Base-by-base conservation (phyloP, 2,329 filamentous ascomycete genomes). In the Colletotrichum sp. region DNA sequence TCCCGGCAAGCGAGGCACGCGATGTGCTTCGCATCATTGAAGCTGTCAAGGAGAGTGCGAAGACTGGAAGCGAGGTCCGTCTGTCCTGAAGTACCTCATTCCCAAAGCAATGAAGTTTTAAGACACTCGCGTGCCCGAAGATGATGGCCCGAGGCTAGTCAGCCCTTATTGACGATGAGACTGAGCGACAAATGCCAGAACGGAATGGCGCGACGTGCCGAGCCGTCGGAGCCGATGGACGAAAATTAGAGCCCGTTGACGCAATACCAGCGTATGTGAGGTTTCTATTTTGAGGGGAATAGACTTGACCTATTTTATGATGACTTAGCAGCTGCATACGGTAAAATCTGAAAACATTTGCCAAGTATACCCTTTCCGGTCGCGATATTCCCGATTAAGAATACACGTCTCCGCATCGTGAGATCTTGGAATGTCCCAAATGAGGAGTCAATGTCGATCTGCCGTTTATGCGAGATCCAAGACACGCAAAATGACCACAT, bases 21-120 rank as follows among this genome's bases (percentile, higher is more conserved):
- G 87, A 91, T 78, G 90, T 91, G 52, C 79, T 92, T 78, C 83
- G 83, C 52, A 87, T 91, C 52, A 86, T 92, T 5, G 90, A 91
- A 80, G 90, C 86, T 4, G 82, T 88, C 3, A 79, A 84, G 61
- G 88, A 90, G 82, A 91, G 89, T 64, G 87, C 88, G 1, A 85
- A 84, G 82, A 87, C 83, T 1, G 87, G 87, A 6, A 85, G 82
- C 75, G 87, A 90, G 74, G 84, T 90, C 8, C 78, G 79, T 3
- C 79, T 88, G 57, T 79, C 79, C 15, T 85, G 74, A 75, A 28
- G 48, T 7, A 68, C 1, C 39, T 32, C 30, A 25, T 12, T 44
- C 32, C 6, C 2, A 9, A 61, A 25, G 59, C 0, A 52, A 32
- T 15, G 22, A 28, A 1, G 3, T 22, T 22, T 27, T 4, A 11